Evolutionary conservation across 1,139 yeast genomes (phyloP), one percentile per base, ranked within the genome.

Genomic region (Kurtzmaniella quercitrusa): DNA sequence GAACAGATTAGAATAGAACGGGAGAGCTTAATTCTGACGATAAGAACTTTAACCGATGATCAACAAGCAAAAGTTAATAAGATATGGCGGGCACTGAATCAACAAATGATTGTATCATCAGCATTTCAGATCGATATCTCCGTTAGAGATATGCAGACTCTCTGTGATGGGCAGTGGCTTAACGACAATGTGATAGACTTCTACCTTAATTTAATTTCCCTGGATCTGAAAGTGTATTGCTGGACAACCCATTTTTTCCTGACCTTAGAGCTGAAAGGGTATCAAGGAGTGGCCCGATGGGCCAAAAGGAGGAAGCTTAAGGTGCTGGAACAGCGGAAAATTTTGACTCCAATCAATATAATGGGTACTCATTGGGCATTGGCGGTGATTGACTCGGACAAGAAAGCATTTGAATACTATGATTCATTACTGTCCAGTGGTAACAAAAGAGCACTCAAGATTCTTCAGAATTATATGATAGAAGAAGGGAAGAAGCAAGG

Each of bases 351-450:
- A 0, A 82, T 93, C 23, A 93, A 93, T 58, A 71, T 88, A 25
- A 75, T 79, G 63, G 82, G 84, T 45, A 78, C 93, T 1, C 99
- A 93, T 62, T 93, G 99, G 99, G 94, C 96, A 3, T 66, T 91
- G 39, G 91, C 95, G 0, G 84, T 85, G 23, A 75, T 93, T 31
- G 84, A 93, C 60, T 79, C 89, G 50, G 60, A 61, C 29, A 65
- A 70, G 11, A 73, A 75, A 51, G 70, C 78, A 29, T 81, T 93
- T 43, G 70, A 76, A 31, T 93, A 86, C 57, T 81, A 79, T 53
- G 98, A 93, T 62, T 91, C 98, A 0, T 66, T 93, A 50, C 57
- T 67, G 5, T 72, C 75, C 23, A 77, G 81, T 9, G 79, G 81
- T 29, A 81, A 86, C 42, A 71, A 74, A 15, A 66, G 69, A 12